These are phyloP conservation scores for Ambispora gerdemannii DNA, from an alignment of 192 early-diverging fungal species.

Conservation along the genomic window DNA sequence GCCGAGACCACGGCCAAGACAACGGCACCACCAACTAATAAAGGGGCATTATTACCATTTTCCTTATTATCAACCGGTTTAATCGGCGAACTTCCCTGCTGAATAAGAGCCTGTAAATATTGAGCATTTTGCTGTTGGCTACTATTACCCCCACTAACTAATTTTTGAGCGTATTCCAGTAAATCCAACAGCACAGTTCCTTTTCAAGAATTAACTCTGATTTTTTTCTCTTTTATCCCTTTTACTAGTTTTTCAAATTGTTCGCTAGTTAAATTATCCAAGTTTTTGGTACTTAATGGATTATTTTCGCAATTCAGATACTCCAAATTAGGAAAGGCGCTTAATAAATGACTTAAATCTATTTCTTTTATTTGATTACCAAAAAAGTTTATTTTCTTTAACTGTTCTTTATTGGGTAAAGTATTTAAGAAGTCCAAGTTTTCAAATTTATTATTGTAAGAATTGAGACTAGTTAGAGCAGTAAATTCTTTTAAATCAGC, in stretches of 20 bases:
- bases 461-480: not conserved
- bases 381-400: not conserved
- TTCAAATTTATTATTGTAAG: not conserved
- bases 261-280: conserved; percentile 5
- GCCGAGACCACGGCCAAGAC: too few relatives aligned
- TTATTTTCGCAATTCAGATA: conserved; percentile 2
- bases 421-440: not conserved
- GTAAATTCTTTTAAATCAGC: not conserved
- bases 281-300: not conserved
- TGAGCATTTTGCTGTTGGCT: not conserved
- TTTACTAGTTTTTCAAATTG: conserved; percentile 3
- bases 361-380: too few relatives aligned
- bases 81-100: too few relatives aligned
- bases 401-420: conserved; percentile 3
- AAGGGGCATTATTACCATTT: too few relatives aligned
- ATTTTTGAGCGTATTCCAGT: conserved; percentile 7
- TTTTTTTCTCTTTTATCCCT: conserved; percentile 6
- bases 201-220: not conserved
- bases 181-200: conserved; percentile 16
- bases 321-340: conserved; percentile 10
- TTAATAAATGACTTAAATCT: not conserved
- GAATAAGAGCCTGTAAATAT: too few relatives aligned
- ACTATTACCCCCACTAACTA: not conserved
- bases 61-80: too few relatives aligned
- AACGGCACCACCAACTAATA: too few relatives aligned